Percentiles rank a stretch among this genome's conserved stretches.
These are phyloP conservation scores for Micractinium sp. DNA, from an alignment of 139 green algal genomes.

Conservation along the genomic window DNA sequence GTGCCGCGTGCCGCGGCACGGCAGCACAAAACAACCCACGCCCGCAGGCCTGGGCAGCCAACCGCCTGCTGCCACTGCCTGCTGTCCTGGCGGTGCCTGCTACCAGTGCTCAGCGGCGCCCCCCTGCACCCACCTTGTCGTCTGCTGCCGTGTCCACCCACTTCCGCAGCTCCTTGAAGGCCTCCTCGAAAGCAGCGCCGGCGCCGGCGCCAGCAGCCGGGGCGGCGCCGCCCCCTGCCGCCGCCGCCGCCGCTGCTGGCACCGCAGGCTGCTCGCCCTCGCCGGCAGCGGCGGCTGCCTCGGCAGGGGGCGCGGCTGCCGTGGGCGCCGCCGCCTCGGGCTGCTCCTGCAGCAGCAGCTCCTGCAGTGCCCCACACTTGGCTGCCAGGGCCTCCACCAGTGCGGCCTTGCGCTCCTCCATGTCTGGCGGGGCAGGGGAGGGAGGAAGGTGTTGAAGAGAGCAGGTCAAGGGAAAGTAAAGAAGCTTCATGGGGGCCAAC, in stretches of 20 bases:
- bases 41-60: no score
- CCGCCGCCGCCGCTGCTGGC: not conserved
- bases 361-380: constrained; percentile 64
- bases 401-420: constrained; percentile 66
- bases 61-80: no score
- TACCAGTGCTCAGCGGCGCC: not conserved
- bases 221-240: not conserved
- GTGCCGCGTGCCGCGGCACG: no score
- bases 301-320: not conserved
- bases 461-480: not conserved
- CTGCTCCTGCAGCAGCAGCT: constrained; percentile 14
- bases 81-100: not conserved
- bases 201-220: not conserved
- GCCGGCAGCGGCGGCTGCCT: not conserved
- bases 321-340: not conserved
- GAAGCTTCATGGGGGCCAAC: not conserved
- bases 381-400: constrained; percentile 72
- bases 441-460: not conserved
- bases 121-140: not conserved
- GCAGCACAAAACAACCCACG: no score
- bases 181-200: constrained; percentile 29
- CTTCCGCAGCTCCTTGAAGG: constrained; percentile 61
- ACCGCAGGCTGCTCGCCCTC: not conserved
- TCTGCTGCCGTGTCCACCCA: constrained; percentile 74
- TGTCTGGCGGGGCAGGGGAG: constrained; percentile 33